phyloP scores from a whole-genome alignment of 2,329 filamentous ascomycete species.

The Fusarium acutatum region DNA sequence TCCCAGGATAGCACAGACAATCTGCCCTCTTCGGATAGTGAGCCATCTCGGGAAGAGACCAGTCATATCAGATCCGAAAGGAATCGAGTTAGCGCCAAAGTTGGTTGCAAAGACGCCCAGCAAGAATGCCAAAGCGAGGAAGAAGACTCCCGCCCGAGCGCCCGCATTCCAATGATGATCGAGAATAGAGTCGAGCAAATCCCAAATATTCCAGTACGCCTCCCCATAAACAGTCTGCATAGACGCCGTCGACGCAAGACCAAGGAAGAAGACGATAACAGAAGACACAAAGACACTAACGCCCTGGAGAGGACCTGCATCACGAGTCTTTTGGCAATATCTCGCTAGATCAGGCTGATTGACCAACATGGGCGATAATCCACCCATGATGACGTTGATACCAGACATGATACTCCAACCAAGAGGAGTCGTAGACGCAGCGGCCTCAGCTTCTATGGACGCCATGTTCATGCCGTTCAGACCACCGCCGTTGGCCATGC shows the following conservation, averaged over 20 bases:
- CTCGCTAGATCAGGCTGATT: not conserved
- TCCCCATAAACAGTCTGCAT: not conserved
- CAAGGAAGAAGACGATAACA: not conserved
- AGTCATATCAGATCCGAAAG: not conserved
- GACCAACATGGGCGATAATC: not conserved
- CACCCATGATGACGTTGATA: not conserved
- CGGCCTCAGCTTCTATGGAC: not conserved
- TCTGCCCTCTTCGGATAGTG: not conserved
- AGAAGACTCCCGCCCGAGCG: not conserved
- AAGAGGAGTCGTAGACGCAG: not conserved
- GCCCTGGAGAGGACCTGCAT: not conserved
- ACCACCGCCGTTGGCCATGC: not conserved
- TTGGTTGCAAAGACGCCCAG: not conserved
- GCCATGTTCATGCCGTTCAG: not conserved
- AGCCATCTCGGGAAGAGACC: not conserved
- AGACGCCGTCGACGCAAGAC: not conserved
- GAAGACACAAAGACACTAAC: not conserved
- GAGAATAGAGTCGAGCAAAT: not conserved
- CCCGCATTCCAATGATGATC: not conserved
- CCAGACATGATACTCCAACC: not conserved
- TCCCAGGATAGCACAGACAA: not conserved
- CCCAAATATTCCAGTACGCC: not conserved
- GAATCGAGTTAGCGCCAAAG: not conserved
- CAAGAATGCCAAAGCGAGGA: fast-evolving
- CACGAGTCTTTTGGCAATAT: not conserved